Conservation (phyloP, 176 grass and related monocot genomes). For the Zoysia japonica region DNA sequence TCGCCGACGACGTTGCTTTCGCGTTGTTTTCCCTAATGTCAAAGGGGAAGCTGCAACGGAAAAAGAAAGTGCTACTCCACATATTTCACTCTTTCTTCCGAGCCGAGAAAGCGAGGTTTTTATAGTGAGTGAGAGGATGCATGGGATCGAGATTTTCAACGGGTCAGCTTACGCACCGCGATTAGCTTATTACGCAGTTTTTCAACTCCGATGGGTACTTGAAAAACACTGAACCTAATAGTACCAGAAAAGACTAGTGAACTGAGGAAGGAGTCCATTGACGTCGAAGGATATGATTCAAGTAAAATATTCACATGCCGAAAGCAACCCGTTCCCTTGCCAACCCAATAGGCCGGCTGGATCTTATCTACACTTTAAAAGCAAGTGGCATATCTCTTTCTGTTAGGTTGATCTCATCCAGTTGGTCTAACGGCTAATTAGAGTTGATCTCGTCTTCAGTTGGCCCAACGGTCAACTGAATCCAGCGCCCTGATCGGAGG, state of each 20-base stretch:
- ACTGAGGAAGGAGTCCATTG: neutral
- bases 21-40: constrained; percentile 26
- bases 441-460: too few relatives aligned
- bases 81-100: neutral
- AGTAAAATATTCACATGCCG: constrained; percentile 6
- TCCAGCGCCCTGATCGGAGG: too few relatives aligned
- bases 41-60: constrained; percentile 38
- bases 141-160: too few relatives aligned
- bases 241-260: neutral
- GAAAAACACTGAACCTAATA: neutral
- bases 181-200: neutral
- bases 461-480: too few relatives aligned
- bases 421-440: too few relatives aligned
- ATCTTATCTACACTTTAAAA: constrained; percentile 35
- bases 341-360: constrained; percentile 13
- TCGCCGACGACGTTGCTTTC: constrained; percentile 31
- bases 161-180: too few relatives aligned
- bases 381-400: neutral
- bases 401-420: too few relatives aligned
- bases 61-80: neutral
- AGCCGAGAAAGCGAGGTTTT: neutral
- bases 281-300: neutral
- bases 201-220: constrained; percentile 7
- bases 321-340: constrained; percentile 37
- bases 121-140: too few relatives aligned